These are phyloP conservation scores for Skeletonema menzelii DNA, from an alignment of 108 stramenopile genomes.

Conservation along the genomic window DNA sequence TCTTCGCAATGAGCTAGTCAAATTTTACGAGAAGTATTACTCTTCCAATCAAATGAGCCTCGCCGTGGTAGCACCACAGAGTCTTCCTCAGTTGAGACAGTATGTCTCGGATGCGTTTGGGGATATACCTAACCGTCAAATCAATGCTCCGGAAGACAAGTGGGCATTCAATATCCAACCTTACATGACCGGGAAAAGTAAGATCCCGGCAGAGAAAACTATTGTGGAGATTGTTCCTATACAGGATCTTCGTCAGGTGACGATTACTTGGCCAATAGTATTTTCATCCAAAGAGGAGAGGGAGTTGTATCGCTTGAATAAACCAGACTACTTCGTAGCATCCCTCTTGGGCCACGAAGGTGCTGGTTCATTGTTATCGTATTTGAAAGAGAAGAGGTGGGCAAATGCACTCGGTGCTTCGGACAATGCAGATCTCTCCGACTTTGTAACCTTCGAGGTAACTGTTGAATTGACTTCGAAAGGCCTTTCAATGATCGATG, in stretches of 20 bases:
- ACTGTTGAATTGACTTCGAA: slow-evolving; percentile 73
- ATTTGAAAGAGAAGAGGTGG: slow-evolving; percentile 76
- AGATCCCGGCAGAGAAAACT: slow-evolving; percentile 61
- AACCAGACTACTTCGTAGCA: slow-evolving; percentile 70
- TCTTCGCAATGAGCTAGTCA: slow-evolving; percentile 83
- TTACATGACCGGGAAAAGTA: slow-evolving; percentile 30
- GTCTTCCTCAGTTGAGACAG: slow-evolving; percentile 59
- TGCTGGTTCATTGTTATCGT: slow-evolving; percentile 79
- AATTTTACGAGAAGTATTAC: slow-evolving; percentile 89
- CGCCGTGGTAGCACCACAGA: slow-evolving; percentile 86
- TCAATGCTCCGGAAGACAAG: slow-evolving; percentile 57
- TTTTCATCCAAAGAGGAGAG: slow-evolving; percentile 60
- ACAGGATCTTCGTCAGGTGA: slow-evolving; percentile 76
- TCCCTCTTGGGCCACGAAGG: slow-evolving; percentile 91
- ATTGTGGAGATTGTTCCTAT: slow-evolving; percentile 81
- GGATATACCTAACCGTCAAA: slow-evolving; percentile 68
- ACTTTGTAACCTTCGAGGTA: slow-evolving; percentile 83
- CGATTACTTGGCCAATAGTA: slow-evolving; percentile 76
- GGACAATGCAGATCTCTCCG: slow-evolving; percentile 59
- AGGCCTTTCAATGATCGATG: slow-evolving; percentile 72
- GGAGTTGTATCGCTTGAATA: slow-evolving; percentile 47
- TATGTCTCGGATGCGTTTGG: slow-evolving; percentile 80
- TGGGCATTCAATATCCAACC: slow-evolving; percentile 68
- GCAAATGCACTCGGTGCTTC: slow-evolving; percentile 73
- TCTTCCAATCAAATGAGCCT: slow-evolving; percentile 93